These are phyloP conservation scores for Crithidia sp. DNA, from an alignment of 208 protist genomes.

Conservation along the genomic window DNA sequence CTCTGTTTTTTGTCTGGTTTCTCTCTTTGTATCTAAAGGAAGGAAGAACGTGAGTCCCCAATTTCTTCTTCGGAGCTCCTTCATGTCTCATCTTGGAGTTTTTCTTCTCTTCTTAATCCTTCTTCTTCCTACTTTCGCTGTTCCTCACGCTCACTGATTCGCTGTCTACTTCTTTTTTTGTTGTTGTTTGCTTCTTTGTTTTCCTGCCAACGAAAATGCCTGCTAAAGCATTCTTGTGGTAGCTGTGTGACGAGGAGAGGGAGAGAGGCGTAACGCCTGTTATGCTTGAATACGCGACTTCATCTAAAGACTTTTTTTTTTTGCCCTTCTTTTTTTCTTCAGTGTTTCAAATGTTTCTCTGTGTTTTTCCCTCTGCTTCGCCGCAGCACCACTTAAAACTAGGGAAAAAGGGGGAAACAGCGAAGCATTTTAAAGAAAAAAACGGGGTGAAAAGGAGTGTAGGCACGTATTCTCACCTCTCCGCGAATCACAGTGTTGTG, in stretches of 20 bases:
- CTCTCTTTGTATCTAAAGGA: slow-evolving; percentile 4
- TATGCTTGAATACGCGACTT: too few species aligned
- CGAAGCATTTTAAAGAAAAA: too few species aligned
- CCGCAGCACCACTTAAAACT: too few species aligned
- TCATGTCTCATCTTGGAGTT: too few species aligned
- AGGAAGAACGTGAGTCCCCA: not conserved
- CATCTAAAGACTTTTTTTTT: not conserved
- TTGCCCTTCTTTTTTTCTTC: slow-evolving; percentile 7
- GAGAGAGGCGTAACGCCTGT: too few species aligned
- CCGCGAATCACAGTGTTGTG: not conserved
- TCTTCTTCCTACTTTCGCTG: too few species aligned
- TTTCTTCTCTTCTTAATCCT: too few species aligned
- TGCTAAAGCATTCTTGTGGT: too few species aligned
- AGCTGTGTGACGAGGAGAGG: too few species aligned
- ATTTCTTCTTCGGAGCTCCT: not conserved
- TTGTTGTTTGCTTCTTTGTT: slow-evolving; percentile 10
- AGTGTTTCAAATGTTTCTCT: not conserved
- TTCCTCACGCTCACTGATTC: too few species aligned
- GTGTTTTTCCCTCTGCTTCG: slow-evolving; percentile 1
- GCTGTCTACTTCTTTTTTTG: not conserved
- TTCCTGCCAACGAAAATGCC: not conserved
- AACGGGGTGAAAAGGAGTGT: not conserved
- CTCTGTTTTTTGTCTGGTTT: slow-evolving; percentile 5
- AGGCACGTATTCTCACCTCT: not conserved
- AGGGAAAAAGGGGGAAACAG: too few species aligned